These are phyloP conservation scores for Lecanicillium sp. DNA, from an alignment of 2,329 filamentous ascomycete species.

Conservation along the genomic window DNA sequence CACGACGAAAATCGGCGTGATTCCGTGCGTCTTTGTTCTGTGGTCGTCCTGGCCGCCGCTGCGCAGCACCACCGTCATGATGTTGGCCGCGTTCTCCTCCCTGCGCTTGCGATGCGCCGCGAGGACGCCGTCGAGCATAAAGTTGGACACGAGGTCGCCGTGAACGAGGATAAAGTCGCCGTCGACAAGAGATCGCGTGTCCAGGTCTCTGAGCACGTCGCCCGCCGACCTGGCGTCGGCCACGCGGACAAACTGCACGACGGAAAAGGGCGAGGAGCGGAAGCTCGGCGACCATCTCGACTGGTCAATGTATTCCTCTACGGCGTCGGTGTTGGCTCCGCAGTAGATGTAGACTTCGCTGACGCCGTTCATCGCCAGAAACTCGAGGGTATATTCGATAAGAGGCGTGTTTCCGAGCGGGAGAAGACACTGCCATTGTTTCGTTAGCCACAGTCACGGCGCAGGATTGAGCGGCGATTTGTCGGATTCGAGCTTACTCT, in stretches of 20 bases:
- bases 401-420: conserved; percentile 89
- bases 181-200: conserved; percentile 74
- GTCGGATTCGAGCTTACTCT: conserved; percentile 61
- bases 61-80: conserved; percentile 92
- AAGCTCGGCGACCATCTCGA: conserved; percentile 63
- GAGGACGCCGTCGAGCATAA: conserved; percentile 73
- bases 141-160: conserved; percentile 85
- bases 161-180: conserved; percentile 91
- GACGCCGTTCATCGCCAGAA: conserved; percentile 91
- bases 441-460: background rate
- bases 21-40: conserved; percentile 66
- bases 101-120: conserved; percentile 73
- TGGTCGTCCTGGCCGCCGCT: conserved; percentile 64
- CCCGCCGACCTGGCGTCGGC: conserved; percentile 77
- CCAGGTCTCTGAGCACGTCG: conserved; percentile 89
- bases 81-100: conserved; percentile 81
- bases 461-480: too few relatives aligned
- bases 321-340: conserved; percentile 74
- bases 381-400: conserved; percentile 96
- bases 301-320: conserved; percentile 76
- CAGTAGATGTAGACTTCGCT: conserved; percentile 91
- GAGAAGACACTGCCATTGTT: conserved; percentile 66
- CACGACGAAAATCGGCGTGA: conserved; percentile 78
- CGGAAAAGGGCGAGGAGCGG: conserved; percentile 59
- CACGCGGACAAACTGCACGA: conserved; percentile 78